Conservation (phyloP, 2,329 filamentous ascomycete genomes). For the Aspergillus sp. region DNA sequence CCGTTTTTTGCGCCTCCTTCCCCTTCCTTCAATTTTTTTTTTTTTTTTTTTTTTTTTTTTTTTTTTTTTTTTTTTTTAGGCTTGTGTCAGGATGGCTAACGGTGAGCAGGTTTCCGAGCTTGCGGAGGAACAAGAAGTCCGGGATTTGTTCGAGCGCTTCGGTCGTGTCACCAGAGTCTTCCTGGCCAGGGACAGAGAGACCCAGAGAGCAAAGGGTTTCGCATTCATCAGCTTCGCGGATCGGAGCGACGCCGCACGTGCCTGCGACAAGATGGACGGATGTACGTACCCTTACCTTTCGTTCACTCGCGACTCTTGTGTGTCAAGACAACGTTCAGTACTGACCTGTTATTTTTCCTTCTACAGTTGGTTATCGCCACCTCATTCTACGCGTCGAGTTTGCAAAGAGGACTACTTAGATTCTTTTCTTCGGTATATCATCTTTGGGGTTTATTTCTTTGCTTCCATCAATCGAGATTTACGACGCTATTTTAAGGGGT, state of each 20-base stretch:
- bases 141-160: conserved; percentile 97
- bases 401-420: conserved; percentile 48
- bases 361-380: conserved; percentile 51
- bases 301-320: background rate
- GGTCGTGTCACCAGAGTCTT: conserved; percentile 97
- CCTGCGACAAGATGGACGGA: conserved; percentile 97
- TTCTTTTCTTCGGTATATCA: conserved; percentile 5
- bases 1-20: too few species aligned
- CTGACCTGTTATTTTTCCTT: conserved; percentile 5
- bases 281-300: conserved; percentile 52
- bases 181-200: conserved; percentile 96
- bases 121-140: conserved; percentile 91
- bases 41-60: conserved; percentile 13
- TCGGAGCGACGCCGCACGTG: conserved; percentile 82
- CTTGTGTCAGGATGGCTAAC: background rate
- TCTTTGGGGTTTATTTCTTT: conserved; percentile 3
- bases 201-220: conserved; percentile 94
- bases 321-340: background rate
- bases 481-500: conserved; percentile 2
- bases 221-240: conserved; percentile 98
- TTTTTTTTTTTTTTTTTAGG: background rate
- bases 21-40: conserved; percentile 1
- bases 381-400: conserved; percentile 55
- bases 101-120: conserved; percentile 79
- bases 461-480: background rate